These are phyloP conservation scores for sorghum (Sorghum bicolor) DNA, from an alignment of 176 grass and related monocot genomes.

Conservation along the genomic window DNA sequence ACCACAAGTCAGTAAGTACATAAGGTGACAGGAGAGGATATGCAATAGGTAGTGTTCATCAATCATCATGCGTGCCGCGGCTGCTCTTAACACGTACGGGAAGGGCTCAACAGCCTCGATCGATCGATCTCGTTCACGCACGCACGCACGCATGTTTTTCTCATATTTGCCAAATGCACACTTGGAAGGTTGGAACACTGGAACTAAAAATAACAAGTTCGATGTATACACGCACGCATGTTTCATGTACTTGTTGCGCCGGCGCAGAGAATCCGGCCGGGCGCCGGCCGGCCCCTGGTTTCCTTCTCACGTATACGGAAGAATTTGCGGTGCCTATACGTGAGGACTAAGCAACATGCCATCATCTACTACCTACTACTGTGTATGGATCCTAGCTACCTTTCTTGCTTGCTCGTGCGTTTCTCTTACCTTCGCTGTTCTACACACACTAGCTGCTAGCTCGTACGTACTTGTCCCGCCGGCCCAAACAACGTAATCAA, in stretches of 20 bases:
- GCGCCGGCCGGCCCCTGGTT: slow-evolving; percentile 5
- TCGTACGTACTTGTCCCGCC: background rate
- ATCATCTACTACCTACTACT: slow-evolving; percentile 36
- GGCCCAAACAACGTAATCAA: background rate
- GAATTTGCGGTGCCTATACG: slow-evolving; percentile 31
- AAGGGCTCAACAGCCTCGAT: too few relatives aligned
- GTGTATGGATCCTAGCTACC: background rate
- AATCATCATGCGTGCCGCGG: background rate
- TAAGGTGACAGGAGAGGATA: background rate
- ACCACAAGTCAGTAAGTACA: background rate
- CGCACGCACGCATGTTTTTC: too few relatives aligned
- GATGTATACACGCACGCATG: too few relatives aligned
- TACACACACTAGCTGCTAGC: background rate
- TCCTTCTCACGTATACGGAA: slow-evolving; percentile 44
- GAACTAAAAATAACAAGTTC: too few relatives aligned
- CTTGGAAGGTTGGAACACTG: too few relatives aligned
- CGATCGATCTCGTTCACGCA: too few relatives aligned
- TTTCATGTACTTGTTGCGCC: background rate
- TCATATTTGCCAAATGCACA: too few relatives aligned
- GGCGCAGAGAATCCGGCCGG: slow-evolving; percentile 19
- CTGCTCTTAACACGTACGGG: background rate
- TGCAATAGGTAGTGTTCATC: background rate
- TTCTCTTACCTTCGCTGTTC: background rate
- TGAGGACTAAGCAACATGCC: slow-evolving; percentile 57
- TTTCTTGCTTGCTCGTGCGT: background rate